These are phyloP conservation scores for Neurospora cerealis DNA, from an alignment of 495 filamentous ascomycete genomes.

Conservation along the genomic window DNA sequence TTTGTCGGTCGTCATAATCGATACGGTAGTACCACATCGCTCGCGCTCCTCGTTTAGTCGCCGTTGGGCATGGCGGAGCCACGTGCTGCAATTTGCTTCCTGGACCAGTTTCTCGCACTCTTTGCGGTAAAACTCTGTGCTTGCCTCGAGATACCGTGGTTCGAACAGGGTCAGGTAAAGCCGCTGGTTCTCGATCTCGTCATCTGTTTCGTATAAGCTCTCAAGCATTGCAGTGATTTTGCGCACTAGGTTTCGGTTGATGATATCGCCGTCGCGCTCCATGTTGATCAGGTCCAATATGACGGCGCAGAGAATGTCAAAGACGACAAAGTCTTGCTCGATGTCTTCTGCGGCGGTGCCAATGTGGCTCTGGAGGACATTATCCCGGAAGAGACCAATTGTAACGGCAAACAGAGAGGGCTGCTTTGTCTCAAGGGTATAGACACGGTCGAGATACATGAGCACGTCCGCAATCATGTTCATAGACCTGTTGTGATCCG, in stretches of 20 bases:
- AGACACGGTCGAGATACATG: conserved; percentile 95
- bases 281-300: conserved; percentile 85
- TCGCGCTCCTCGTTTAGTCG: conserved; percentile 72
- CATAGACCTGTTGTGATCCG: conserved; percentile 85
- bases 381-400: conserved; percentile 81
- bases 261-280: conserved; percentile 83
- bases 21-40: conserved; percentile 70
- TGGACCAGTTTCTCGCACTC: conserved; percentile 68
- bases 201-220: conserved; percentile 69
- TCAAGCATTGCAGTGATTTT: conserved; percentile 87
- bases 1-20: conserved; percentile 56
- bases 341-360: conserved; percentile 21
- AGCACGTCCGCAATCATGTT: conserved; percentile 95
- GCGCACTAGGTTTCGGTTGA: conserved; percentile 73
- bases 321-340: conserved; percentile 38
- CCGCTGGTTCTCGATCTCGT: conserved; percentile 63
- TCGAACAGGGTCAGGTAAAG: conserved; percentile 84
- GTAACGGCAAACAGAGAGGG: conserved; percentile 73
- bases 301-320: conserved; percentile 65
- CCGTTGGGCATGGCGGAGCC: conserved; percentile 65
- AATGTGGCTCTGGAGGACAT: conserved; percentile 51
- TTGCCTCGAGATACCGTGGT: conserved; percentile 59
- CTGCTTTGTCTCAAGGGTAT: conserved; percentile 56
- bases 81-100: conserved; percentile 69
- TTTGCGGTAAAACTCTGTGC: conserved; percentile 58